Conservation (phyloP, 2,329 filamentous ascomycete species). For the Pseudocercospora pini-densiflorae region DNA sequence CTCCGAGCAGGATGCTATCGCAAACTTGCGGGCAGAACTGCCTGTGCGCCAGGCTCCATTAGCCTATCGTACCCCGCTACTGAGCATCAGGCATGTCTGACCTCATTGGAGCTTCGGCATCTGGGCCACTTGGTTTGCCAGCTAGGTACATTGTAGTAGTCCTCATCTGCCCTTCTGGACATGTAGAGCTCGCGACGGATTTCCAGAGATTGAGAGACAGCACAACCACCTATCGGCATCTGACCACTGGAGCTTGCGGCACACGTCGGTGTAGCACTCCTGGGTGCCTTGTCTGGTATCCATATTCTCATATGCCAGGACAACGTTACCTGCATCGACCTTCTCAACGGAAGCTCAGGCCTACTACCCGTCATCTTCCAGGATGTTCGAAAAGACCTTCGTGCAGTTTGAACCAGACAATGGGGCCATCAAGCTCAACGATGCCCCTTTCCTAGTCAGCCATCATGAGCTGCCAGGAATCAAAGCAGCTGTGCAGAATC, state of each 20-base stretch:
- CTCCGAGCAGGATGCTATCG: background rate
- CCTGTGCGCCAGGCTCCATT: background rate
- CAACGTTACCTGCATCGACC: background rate
- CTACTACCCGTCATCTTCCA: background rate
- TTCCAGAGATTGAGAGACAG: background rate
- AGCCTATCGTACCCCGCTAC: conserved; percentile 1
- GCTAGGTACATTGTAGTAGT: no score
- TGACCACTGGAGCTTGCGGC: background rate
- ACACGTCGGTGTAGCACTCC: no score
- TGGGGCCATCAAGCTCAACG: background rate
- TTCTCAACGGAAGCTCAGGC: background rate
- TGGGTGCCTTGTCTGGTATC: no score
- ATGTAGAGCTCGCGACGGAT: background rate
- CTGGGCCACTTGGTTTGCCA: background rate
- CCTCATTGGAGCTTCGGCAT: background rate
- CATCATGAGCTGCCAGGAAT: background rate
- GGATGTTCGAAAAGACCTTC: background rate
- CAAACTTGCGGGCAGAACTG: background rate
- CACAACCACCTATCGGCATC: background rate
- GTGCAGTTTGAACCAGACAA: background rate
- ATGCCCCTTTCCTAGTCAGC: background rate
- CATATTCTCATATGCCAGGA: background rate
- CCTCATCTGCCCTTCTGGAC: background rate
- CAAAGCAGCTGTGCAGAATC: background rate
- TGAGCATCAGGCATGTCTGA: background rate